Evolutionary conservation across 2,329 filamentous ascomycete genomes (phyloP), one percentile per base, ranked within the genome.

Genomic region (Mycosphaerelloides madeirae): DNA sequence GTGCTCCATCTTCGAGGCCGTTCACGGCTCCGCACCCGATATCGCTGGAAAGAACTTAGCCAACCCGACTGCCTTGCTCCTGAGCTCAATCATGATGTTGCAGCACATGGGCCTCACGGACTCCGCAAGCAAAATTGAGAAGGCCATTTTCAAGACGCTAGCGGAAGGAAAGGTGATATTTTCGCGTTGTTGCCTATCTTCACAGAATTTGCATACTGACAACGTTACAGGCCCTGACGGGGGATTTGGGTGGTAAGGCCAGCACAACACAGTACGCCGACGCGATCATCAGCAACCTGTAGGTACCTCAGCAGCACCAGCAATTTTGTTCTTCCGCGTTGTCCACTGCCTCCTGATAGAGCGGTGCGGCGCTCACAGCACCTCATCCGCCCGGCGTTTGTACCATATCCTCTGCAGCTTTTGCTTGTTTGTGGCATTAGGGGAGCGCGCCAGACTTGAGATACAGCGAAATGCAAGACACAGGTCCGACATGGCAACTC

Each of bases 1-100:
- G 78, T 97, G 89, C 84, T 95, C 88, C 69, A 96, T 97, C 77
- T 98, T 98, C 77, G 93, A 98, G 78, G 93, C 93, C 63, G 93
- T 98, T 63, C 93, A 98, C 78, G 91, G 91, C 62, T 95, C 89
- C 56, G 91, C 91, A 49, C 91, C 91, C 50, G 91, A 97, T 71
- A 97, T 97, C 68, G 89, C 88, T 56, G 91, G 91, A 71, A 89
- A 96, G 81, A 85, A 81, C 58, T 84, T 97, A 59, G 93, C 93
- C 65, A 98, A 98, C 81, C 93, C 93, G 53, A 97, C 93, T 50
- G 93, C 93, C 48, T 83, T 98, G 60, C 82, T 98, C 56, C 85
- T 97, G 65, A 87, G 81, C 71, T 94, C 87, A 69, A 93, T 97
- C 76, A 97, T 98, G 93, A 97, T 98, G 93, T 75, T 98, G 79